These are phyloP conservation scores for Wallacemonas sp. DNA, from an alignment of 208 protist species.

Conservation along the genomic window DNA sequence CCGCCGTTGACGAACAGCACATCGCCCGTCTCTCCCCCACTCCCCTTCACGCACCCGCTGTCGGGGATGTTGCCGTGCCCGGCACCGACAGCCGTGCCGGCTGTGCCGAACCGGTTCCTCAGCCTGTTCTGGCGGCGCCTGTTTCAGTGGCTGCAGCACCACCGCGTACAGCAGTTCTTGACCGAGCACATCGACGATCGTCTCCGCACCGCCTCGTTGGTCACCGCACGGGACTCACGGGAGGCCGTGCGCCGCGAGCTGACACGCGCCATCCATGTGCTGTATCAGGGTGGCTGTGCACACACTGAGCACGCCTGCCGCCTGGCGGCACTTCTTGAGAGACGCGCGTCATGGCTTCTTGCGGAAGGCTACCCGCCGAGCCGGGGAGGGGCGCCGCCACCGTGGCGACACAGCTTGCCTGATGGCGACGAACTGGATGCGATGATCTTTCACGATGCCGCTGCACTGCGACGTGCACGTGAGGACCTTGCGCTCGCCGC, in stretches of 20 bases:
- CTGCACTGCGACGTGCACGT: too few species aligned
- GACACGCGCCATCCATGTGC: constrained; percentile 20
- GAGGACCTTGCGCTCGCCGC: background rate
- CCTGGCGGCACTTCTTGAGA: constrained; percentile 18
- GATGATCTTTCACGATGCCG: too few species aligned
- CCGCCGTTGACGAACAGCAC: too few species aligned
- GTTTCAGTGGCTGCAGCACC: constrained; percentile 22
- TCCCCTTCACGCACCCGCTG: too few species aligned
- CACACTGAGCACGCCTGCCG: constrained; percentile 16
- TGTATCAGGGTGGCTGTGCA: constrained; percentile 31
- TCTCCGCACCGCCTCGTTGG: background rate
- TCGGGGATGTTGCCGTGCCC: too few species aligned
- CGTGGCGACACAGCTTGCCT: background rate
- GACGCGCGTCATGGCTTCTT: constrained; percentile 18
- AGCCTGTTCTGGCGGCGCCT: constrained; percentile 12
- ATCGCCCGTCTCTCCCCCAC: too few species aligned
- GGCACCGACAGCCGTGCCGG: background rate
- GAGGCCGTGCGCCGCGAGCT: constrained; percentile 16
- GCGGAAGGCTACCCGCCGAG: background rate
- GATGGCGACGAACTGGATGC: background rate
- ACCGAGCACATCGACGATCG: background rate
- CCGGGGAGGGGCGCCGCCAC: background rate
- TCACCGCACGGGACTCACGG: background rate
- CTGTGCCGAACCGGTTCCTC: background rate
- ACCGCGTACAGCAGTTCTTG: constrained; percentile 27